phyloP scores from a whole-genome alignment of 257 asterid species.

The Buddleja alternifolia region DNA sequence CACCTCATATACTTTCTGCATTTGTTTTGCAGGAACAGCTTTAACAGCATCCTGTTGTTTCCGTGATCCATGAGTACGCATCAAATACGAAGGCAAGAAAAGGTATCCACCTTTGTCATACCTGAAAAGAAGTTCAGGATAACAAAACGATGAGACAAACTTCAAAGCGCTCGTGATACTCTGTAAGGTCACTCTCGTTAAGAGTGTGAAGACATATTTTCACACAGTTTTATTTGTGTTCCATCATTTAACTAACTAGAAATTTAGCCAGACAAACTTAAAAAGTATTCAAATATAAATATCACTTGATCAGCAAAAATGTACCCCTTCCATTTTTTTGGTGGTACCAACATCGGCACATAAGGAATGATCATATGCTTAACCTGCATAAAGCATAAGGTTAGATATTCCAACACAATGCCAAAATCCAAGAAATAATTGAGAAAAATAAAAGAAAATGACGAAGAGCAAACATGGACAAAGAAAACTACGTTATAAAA shows the following conservation, averaged over 20 bases:
- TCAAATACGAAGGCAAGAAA: constrained; percentile 86
- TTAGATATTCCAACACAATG: constrained; percentile 26
- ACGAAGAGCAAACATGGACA: neutral
- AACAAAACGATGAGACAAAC: constrained; percentile 23
- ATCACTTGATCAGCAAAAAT: constrained; percentile 18
- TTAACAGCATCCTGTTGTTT: constrained; percentile 76
- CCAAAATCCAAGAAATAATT: constrained; percentile 22
- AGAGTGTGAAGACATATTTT: constrained; percentile 2
- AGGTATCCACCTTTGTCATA: constrained; percentile 95
- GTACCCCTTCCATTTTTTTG: constrained; percentile 96
- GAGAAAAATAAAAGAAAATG: neutral
- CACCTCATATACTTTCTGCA: constrained; percentile 93
- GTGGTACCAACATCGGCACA: constrained; percentile 98
- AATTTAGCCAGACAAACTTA: constrained; percentile 18
- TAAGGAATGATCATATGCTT: constrained; percentile 81
- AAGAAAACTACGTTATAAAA: constrained; percentile 7
- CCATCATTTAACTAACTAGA: neutral
- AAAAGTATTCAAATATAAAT: constrained; percentile 14
- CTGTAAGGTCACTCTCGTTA: neutral
- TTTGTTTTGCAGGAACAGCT: constrained; percentile 65
- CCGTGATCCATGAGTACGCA: constrained; percentile 95
- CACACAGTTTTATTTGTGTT: constrained; percentile 11
- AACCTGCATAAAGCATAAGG: constrained; percentile 58
- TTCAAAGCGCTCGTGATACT: constrained; percentile 18
- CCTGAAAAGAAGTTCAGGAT: constrained; percentile 48